phyloP scores from a whole-genome alignment of 345 rosid genomes.

The Trapa incisa region DNA sequence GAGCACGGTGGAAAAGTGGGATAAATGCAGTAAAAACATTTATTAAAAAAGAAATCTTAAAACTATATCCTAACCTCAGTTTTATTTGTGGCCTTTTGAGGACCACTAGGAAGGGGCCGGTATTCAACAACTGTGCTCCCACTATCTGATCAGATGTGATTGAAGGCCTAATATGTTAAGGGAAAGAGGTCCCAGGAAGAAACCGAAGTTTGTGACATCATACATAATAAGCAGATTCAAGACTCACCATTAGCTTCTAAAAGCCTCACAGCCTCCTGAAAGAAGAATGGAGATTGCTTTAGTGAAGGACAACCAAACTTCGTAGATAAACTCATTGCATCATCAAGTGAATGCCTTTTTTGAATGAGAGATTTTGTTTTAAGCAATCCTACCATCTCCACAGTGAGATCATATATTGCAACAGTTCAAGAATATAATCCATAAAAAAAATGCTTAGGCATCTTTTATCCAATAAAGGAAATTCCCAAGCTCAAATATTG shows the following conservation, averaged over 20 bases:
- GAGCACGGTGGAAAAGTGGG: background rate
- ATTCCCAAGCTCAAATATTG: background rate
- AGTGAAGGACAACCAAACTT: constrained; percentile 2
- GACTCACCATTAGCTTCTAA: constrained; percentile 21
- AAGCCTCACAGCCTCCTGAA: constrained; percentile 25
- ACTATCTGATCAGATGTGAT: constrained; percentile 13
- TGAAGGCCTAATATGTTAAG: background rate
- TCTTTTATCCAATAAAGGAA: background rate
- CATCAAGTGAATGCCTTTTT: background rate
- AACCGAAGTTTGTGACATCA: background rate
- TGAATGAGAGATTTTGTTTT: background rate
- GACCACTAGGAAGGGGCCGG: constrained; percentile 21
- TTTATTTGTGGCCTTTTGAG: constrained; percentile 9
- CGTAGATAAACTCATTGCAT: background rate
- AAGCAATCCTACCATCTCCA: background rate
- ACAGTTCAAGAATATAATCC: background rate
- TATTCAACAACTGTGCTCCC: constrained; percentile 17
- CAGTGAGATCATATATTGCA: background rate
- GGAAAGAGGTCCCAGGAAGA: background rate
- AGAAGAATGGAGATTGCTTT: background rate
- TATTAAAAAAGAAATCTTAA: background rate
- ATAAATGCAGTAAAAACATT: background rate
- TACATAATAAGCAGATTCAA: background rate
- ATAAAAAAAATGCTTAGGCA: background rate
- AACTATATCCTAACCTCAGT: constrained; percentile 10